Base-by-base conservation (phyloP, 2,329 filamentous ascomycete species). In the Phialocephala subalpina region DNA sequence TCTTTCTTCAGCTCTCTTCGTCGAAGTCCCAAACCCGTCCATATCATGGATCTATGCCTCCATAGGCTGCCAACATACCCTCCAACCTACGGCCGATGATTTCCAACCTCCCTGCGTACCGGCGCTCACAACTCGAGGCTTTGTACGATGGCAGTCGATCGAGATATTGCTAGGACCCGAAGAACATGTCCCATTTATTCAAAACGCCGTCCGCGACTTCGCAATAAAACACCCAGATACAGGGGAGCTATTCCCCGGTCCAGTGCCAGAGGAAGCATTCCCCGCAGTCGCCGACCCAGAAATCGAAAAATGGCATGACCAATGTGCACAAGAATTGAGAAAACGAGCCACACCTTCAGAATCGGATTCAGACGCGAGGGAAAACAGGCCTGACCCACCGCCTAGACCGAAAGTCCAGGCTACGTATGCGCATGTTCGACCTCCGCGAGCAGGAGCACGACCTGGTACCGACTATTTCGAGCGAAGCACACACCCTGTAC, bases 31-130 rank as follows among this genome's bases (percentile, higher is more conserved):
- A 22, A 81, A 90, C 67, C 82, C 88, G 42, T 90, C 91, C 52
- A 89, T 99, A 69, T 96, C 94, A 33, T 97, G 93, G 80, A 96
- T 97, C 70, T 98, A 97, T 84, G 92, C 93, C 75, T 92, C 92
- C 8, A 87, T 97, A 60, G 96, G 95, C 72, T 97, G 95, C 77
- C 92, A 94, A 73, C 95, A 98, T 80, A 90, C 89, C 58, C 84
- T 98, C 33, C 92, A 97, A 72, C 93, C 93, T 0, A 87, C 87
- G 1, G 78, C 79, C 57, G 86, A 88, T 45, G 87, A 92, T 69
- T 97, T 92, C 77, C 86, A 86, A 3, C 83, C 89, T 0, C 96
- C 95, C 0, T 89, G 86, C 0, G 86, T 97, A 49, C 96, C 96
- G 0, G 92, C 94, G 16, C 81, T 99, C 63, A 97, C 95, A 40